A percentile compares a stretch with the other conserved stretches of the same genome.
phyloP scores from a whole-genome alignment of 345 rosid species.

The Combretum micranthum region DNA sequence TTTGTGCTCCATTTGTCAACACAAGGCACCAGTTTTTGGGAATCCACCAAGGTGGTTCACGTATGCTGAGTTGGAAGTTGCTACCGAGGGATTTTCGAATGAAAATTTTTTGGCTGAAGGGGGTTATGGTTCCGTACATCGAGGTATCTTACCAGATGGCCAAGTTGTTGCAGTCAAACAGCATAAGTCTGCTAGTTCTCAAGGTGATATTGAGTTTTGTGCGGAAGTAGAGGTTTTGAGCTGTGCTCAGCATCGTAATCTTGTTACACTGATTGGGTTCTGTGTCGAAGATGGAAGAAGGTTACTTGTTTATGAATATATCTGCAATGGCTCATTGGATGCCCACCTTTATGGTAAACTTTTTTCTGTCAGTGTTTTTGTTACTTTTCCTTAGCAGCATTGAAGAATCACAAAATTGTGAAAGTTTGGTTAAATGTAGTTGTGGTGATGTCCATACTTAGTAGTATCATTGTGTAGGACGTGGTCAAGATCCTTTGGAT shows the following conservation, averaged over 20 bases:
- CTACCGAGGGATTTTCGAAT: slow-evolving; percentile 76
- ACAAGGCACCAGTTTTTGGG: slow-evolving; percentile 88
- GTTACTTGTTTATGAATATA: slow-evolving; percentile 82
- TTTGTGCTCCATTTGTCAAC: slow-evolving; percentile 88
- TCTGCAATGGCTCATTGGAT: slow-evolving; percentile 93
- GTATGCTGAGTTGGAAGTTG: slow-evolving; percentile 67
- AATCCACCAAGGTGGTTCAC: slow-evolving; percentile 97
- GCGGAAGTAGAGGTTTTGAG: slow-evolving; percentile 97
- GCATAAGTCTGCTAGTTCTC: slow-evolving; percentile 89
- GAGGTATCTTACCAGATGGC: slow-evolving; percentile 74
- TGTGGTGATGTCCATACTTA: too few relatives aligned
- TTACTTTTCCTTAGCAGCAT: background rate
- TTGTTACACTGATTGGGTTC: slow-evolving; percentile 83
- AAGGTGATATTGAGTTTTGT: slow-evolving; percentile 93
- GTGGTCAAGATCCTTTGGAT: slow-evolving; percentile 42
- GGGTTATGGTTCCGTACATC: slow-evolving; percentile 93
- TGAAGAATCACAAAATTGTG: slow-evolving; percentile 1
- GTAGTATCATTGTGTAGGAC: slow-evolving; percentile 23
- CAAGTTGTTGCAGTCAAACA: slow-evolving; percentile 94
- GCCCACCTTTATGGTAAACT: slow-evolving; percentile 83
- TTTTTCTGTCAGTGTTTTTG: background rate
- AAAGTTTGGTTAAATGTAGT: background rate
- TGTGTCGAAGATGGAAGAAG: slow-evolving; percentile 89
- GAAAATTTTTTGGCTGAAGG: slow-evolving; percentile 97
- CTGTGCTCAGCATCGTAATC: slow-evolving; percentile 98